Evolutionary conservation across 441 rosid species (phyloP).

Genomic region (Adansonia rubrostipa): DNA sequence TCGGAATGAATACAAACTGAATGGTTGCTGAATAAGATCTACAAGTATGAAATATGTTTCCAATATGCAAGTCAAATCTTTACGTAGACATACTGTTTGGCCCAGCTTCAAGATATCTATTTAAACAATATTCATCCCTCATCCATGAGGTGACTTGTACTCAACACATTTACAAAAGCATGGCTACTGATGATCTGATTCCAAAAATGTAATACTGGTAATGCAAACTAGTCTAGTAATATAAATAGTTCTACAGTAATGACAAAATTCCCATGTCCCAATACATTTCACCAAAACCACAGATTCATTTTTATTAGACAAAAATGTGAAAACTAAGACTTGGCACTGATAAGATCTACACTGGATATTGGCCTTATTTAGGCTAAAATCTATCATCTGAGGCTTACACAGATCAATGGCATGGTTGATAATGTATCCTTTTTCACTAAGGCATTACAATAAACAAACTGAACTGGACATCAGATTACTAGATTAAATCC

Average conservation of each 20-base stretch:
- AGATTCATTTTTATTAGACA: background rate
- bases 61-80: slow-evolving; percentile 13
- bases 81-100: background rate
- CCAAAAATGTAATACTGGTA: background rate
- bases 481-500: slow-evolving; percentile 10
- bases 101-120: background rate
- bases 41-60: slow-evolving; percentile 5
- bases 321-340: background rate
- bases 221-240: background rate
- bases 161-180: background rate
- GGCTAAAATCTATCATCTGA: slow-evolving; percentile 2
- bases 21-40: slow-evolving; percentile 13
- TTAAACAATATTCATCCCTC: background rate
- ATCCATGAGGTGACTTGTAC: background rate
- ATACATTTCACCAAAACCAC: background rate
- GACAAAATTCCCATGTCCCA: background rate
- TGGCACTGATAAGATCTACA: background rate
- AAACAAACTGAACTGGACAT: slow-evolving; percentile 16
- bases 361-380: background rate
- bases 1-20: background rate
- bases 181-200: background rate
- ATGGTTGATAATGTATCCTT: background rate
- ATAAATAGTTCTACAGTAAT: background rate
- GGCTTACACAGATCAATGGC: background rate
- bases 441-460: background rate